Base-by-base conservation (phyloP, 2,329 filamentous ascomycete genomes). In the Venturia pyrina region DNA sequence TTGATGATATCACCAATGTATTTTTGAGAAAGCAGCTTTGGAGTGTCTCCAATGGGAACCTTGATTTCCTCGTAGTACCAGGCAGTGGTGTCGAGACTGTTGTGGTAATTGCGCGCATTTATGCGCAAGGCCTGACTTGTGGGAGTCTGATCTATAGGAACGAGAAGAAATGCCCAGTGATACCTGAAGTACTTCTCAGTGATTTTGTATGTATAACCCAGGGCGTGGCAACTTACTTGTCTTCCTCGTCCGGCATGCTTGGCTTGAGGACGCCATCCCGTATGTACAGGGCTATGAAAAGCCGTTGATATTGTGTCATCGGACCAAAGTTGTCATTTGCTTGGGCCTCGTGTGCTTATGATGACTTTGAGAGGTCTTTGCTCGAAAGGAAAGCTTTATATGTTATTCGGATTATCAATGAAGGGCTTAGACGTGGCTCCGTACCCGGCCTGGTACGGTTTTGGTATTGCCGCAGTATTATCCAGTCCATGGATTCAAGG, bases 1-100 rank as follows among this genome's bases (percentile, higher is more conserved):
- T 37, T 59, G n/a, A 59, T 21, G 19, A 59, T 37, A 7, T 59
- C 32, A 21, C 53, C 53, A n/a, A 59, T 59, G 19, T 59, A 32
- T 37, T 59, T 59, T 13, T 37, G 53, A 17, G 32, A 28, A 21
- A 59, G 53, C 19, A 59, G 13, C 19, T 59, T 59, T 34, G 53
- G 53, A 59, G 53, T 59, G 32, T 59, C 53, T 2, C 32, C 53
- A n/a, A 59, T 8, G 10, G 53, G 32, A 11, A 59, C 53, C 19
- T 59, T 59, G 15, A 59, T 59, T 37, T 59, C 53, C n/a, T 59
- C 53, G 28, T 59, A 59, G 53, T 59, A 59, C 53, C 53, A 59
- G 15, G 53, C 53, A 19, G 53, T 59, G 32, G 53, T 59, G 32
- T 59, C 53, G 7, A 59, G 53, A 19, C 28, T 59, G 53, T 59